phyloP scores from a whole-genome alignment of 208 protist genomes.

The Endotrypanum monterogeii region DNA sequence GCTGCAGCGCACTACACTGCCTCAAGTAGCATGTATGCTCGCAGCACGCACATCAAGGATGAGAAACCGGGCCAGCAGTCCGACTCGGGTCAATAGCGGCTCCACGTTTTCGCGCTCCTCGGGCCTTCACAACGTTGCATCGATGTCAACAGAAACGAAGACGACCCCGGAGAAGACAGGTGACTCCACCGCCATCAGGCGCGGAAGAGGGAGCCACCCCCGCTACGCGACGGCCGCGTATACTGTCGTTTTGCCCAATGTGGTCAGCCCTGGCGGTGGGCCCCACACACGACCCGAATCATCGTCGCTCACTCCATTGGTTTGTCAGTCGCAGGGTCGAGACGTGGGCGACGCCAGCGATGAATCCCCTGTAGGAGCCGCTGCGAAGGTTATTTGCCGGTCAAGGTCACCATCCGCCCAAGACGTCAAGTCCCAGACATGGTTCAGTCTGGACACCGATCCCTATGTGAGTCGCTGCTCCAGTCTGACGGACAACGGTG shows the following conservation, averaged over 20 bases:
- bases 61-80: not conserved
- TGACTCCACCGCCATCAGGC: not conserved
- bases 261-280: not conserved
- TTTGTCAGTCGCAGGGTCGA: not conserved
- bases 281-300: not conserved
- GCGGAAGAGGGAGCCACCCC: not conserved
- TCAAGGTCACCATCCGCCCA: not conserved
- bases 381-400: not conserved
- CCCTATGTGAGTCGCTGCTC: not conserved
- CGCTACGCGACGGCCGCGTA: not conserved
- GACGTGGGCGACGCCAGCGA: not conserved
- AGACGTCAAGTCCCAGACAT: not conserved
- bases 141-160: not conserved
- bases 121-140: not conserved
- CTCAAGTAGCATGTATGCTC: not conserved
- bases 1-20: not conserved
- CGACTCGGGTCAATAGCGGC: not conserved
- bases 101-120: not conserved
- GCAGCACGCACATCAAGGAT: not conserved
- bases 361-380: not conserved
- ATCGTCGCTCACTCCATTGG: not conserved
- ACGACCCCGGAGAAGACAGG: not conserved
- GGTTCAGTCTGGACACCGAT: not conserved
- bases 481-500: not conserved
- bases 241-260: not conserved